Percentiles rank a stretch among this genome's conserved stretches.
Conservation (phyloP, 495 filamentous ascomycete genomes). For the Sordaria brevicollis region DNA sequence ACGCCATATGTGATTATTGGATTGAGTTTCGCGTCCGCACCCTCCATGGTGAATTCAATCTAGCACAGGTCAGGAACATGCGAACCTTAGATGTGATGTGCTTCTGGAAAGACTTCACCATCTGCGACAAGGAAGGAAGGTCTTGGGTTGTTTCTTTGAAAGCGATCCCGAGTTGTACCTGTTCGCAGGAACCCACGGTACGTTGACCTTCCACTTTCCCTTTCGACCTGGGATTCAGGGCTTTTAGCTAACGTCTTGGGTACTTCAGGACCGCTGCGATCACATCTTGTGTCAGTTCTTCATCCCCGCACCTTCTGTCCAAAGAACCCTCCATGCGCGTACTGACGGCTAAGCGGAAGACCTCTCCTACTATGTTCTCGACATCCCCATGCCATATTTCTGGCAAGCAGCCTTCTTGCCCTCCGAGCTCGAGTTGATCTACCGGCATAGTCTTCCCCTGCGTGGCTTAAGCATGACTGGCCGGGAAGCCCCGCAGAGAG, state of each 20-base stretch:
- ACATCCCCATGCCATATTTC: not conserved
- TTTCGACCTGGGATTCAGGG: not conserved
- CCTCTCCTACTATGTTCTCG: not conserved
- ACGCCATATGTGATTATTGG: no score
- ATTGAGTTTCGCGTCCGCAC: not conserved
- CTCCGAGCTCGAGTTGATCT: not conserved
- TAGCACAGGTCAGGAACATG: not conserved
- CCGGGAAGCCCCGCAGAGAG: no score
- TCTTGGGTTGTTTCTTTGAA: not conserved
- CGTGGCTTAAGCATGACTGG: no score
- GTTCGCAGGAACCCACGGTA: not conserved
- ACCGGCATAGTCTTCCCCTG: not conserved
- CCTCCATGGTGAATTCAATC: not conserved
- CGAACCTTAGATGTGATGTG: not conserved
- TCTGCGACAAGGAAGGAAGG: not conserved
- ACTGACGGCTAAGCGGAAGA: not conserved
- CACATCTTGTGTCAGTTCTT: not conserved
- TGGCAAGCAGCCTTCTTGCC: not conserved
- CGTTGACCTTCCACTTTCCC: not conserved
- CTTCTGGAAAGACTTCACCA: not conserved
- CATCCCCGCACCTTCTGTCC: not conserved
- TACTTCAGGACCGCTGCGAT: not conserved
- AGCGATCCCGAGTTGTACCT: not conserved
- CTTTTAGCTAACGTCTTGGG: not conserved
- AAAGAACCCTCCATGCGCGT: not conserved